These are phyloP conservation scores for Citrus reticulata DNA, from an alignment of 345 rosid genomes.

Conservation along the genomic window DNA sequence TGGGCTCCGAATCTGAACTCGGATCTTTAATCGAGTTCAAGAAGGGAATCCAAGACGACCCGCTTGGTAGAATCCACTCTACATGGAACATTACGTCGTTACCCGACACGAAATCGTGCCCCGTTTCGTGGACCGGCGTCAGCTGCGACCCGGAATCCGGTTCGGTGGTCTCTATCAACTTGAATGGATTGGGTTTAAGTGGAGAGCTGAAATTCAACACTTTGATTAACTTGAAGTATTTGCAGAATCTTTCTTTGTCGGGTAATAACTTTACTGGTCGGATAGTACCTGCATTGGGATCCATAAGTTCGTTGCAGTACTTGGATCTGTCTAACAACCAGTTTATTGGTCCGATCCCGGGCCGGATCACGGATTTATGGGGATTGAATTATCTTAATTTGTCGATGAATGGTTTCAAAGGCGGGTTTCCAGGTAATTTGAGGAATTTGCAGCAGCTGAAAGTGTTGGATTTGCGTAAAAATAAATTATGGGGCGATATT, in stretches of 20 bases:
- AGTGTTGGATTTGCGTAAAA: conserved; percentile 65
- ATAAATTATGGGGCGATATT: conserved; percentile 59
- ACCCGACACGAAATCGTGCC: conserved; percentile 42
- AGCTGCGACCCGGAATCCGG: conserved; percentile 47
- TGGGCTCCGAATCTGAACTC: conserved; percentile 47
- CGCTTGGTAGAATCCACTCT: conserved; percentile 26
- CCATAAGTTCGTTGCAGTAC: conserved; percentile 54
- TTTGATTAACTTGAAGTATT: conserved; percentile 44
- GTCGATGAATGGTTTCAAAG: conserved; percentile 61
- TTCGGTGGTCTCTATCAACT: conserved; percentile 46
- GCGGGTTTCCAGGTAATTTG: conserved; percentile 64
- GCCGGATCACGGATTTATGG: conserved; percentile 72
- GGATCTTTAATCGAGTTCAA: conserved; percentile 77
- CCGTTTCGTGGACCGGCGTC: conserved; percentile 64
- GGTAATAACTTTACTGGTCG: conserved; percentile 87
- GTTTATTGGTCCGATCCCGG: conserved; percentile 87
- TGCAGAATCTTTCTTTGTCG: conserved; percentile 60
- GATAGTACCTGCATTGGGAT: conserved; percentile 71
- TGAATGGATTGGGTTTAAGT: conserved; percentile 54
- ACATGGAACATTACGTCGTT: conserved; percentile 43
- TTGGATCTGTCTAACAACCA: conserved; percentile 80
- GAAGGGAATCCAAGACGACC: conserved; percentile 68
- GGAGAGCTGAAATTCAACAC: conserved; percentile 85
- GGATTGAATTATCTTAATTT: conserved; percentile 64
- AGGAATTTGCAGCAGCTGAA: conserved; percentile 74